Conservation (phyloP, 2,329 filamentous ascomycete species). For the Delphinella strobiligena region DNA sequence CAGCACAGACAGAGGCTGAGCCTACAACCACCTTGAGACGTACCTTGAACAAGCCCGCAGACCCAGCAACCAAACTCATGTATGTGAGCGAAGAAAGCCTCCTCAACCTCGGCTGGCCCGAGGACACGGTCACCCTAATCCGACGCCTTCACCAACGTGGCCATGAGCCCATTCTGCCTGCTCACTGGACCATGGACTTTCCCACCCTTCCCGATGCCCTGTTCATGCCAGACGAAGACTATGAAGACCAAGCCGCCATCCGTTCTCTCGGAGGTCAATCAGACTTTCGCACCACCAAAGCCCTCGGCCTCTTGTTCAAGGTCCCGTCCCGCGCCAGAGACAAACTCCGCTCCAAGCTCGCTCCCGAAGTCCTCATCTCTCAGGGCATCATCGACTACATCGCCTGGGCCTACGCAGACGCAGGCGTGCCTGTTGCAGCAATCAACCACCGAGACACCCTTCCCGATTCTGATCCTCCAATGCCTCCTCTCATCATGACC, state of each 20-base stretch:
- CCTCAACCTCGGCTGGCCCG: conserved; percentile 34
- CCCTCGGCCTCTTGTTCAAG: conserved; percentile 37
- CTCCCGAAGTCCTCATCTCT: conserved; percentile 23
- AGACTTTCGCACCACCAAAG: conserved; percentile 40
- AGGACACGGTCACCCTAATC: conserved; percentile 41
- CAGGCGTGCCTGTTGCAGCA: conserved; percentile 9
- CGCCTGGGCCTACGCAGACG: conserved; percentile 42
- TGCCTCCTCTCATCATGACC: conserved; percentile 25
- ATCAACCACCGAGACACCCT: not conserved
- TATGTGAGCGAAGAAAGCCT: conserved; percentile 14
- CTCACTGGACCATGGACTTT: conserved; percentile 42
- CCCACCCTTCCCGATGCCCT: conserved; percentile 39
- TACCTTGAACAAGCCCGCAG: not conserved
- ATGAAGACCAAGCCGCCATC: conserved; percentile 28
- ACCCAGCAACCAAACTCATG: not conserved
- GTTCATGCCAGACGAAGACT: conserved; percentile 22
- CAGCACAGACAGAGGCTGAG: not conserved
- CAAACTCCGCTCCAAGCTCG: conserved; percentile 26
- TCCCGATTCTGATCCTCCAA: not conserved
- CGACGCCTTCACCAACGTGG: conserved; percentile 43
- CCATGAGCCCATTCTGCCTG: conserved; percentile 42
- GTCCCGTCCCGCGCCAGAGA: conserved; percentile 42
- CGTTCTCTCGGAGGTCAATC: conserved; percentile 23
- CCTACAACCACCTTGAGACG: not conserved
- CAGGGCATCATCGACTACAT: conserved; percentile 31